These are phyloP conservation scores for Aurantiochytrium sp. DNA, from an alignment of 108 stramenopile genomes.

Conservation along the genomic window DNA sequence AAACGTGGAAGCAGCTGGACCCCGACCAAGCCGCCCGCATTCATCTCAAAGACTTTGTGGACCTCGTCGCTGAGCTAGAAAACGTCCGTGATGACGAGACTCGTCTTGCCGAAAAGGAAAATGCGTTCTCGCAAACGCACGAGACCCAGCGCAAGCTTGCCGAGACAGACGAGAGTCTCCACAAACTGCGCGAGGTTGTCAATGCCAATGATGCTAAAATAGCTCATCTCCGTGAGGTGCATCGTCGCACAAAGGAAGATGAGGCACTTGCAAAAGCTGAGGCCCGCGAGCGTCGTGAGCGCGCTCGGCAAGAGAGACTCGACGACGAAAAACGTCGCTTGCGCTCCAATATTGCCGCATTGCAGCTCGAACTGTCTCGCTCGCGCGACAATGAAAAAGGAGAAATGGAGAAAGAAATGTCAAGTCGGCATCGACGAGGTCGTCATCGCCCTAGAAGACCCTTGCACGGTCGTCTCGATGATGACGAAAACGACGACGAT, in stretches of 20 bases:
- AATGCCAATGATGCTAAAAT: neutral
- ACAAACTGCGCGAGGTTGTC: neutral
- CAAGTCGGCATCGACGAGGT: too few species aligned
- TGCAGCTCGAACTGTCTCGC: neutral
- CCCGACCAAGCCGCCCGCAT: neutral
- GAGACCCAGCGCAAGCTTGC: neutral
- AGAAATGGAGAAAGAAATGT: too few species aligned
- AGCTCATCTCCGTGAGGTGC: neutral
- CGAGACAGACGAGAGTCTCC: neutral
- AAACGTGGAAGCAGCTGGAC: neutral
- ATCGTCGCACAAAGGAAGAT: neutral
- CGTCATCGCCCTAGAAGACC: too few species aligned
- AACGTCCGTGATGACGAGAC: neutral
- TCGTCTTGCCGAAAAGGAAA: neutral
- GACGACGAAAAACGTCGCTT: neutral
- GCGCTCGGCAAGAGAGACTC: neutral
- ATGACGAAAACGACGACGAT: neutral
- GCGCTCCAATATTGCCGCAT: neutral
- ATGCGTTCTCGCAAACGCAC: neutral
- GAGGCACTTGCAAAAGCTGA: neutral
- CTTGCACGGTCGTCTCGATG: too few species aligned
- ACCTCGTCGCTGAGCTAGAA: neutral
- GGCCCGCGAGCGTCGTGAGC: neutral
- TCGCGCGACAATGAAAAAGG: too few species aligned
- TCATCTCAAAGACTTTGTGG: neutral